phyloP scores from a whole-genome alignment of 768 basidiomycete genomes.

The Nevesoporus exiguus region DNA sequence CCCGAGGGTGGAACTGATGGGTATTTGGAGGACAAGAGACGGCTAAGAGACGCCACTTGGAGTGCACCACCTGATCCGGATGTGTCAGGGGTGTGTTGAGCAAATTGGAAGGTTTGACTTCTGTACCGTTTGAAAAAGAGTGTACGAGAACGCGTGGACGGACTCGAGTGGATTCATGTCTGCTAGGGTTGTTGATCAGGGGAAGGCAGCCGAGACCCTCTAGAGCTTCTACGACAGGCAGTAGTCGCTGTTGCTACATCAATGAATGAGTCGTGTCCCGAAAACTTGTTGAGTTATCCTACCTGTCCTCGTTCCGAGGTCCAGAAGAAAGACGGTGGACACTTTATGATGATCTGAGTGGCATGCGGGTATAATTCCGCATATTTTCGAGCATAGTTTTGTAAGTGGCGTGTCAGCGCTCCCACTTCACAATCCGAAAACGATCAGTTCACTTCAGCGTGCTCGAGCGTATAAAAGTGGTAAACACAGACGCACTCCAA shows the following conservation, averaged over 20 bases:
- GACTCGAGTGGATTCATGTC: background rate
- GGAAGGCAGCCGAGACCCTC: constrained; percentile 24
- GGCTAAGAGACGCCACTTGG: constrained; percentile 19
- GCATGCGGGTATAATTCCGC: constrained; percentile 25
- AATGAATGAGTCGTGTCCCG: background rate
- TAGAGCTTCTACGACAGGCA: constrained; percentile 24
- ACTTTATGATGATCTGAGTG: constrained; percentile 28
- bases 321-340: constrained; percentile 20
- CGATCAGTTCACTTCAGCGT: background rate
- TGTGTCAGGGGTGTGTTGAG: background rate
- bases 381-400: constrained; percentile 25
- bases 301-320: constrained; percentile 13
- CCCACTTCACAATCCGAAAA: constrained; percentile 17
- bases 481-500: constrained; percentile 28
- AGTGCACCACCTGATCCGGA: constrained; percentile 18
- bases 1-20: constrained; percentile 4
- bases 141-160: constrained; percentile 26
- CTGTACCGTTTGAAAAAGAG: constrained; percentile 30
- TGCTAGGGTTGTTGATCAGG: background rate
- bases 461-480: background rate
- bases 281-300: background rate
- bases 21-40: constrained; percentile 20
- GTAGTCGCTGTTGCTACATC: constrained; percentile 16
- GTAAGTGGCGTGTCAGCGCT: constrained; percentile 24
- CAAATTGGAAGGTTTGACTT: background rate